Evolutionary conservation across 441 rosid species (phyloP), one percentile per base, ranked within the genome.

Genomic region (Croton laevigatus): DNA sequence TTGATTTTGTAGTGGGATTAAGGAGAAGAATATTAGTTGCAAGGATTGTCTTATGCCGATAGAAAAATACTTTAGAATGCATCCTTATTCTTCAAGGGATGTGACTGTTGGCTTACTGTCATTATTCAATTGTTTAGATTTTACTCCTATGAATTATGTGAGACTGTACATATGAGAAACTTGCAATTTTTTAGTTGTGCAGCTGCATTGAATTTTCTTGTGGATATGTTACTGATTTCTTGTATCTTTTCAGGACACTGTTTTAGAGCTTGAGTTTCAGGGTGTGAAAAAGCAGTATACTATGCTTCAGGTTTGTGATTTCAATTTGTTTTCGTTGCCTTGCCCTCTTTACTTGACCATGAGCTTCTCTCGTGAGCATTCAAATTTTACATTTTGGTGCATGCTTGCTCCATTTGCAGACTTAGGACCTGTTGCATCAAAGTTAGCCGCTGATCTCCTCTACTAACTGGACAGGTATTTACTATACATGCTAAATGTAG

Each of bases 401-500:
- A 52, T 78, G 44, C 42, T 79, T 81, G 52, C 48, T 61, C 61
- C 42, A 66, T 78, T 67, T 73, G 61, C 87, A 96, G 99, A 81
- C 87, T 73, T 96, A 98, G 99, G 99, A 78, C 99, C 99, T 66
- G 98, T 93, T 75, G 95, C 98, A 40, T 80, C 98, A 71, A 96
- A 96, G 82, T 93, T 96, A 81, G 98, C 99, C 80, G 99, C 99
- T 62, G 98, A 93, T 83, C 98, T 70, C 99, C 99, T 59, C 80
- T 96, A 59, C 98, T 96, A 70, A 96, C 99, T 38, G 98, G 98
- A 49, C 99, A 96, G 97, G 99, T 93, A 87, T 62, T 57, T 64
- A 45, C 27, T 67, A 4, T 53, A 22, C 57, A 49, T 27, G 10
- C 32, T 51, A 44, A 38, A 58, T 49, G 4, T 48, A 4, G 40